Evolutionary conservation across 495 filamentous ascomycete genomes (phyloP).

Genomic region (Lasiosphaeria ovina): DNA sequence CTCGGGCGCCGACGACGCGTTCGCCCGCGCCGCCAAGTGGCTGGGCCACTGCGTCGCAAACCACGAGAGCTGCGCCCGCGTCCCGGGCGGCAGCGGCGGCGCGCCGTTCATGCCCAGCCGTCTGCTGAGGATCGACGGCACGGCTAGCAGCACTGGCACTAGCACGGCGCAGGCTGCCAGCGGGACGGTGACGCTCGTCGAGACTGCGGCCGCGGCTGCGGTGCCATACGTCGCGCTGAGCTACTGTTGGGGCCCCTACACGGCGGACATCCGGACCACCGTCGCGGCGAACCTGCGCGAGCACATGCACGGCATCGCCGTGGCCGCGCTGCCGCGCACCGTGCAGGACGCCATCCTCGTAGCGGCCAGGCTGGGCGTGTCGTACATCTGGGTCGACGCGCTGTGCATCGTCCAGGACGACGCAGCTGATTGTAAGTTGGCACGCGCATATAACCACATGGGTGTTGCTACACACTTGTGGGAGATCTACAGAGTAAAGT

Average conservation of each 20-base stretch:
- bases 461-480: too few species aligned
- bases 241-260: constrained; percentile 4
- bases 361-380: background rate
- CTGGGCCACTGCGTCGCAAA: background rate
- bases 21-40: background rate
- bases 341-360: constrained; percentile 9
- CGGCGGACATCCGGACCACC: background rate
- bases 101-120: background rate
- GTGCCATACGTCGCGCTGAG: background rate
- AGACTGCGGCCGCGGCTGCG: background rate
- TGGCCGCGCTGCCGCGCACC: constrained; percentile 1
- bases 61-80: background rate
- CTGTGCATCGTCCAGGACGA: constrained; percentile 31
- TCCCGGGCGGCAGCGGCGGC: background rate
- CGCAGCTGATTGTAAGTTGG: constrained; percentile 23
- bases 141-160: background rate
- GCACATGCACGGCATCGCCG: background rate
- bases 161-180: background rate
- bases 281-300: background rate
- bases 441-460: too few species aligned
- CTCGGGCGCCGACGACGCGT: background rate
- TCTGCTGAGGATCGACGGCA: background rate
- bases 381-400: constrained; percentile 11
- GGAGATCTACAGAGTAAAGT: too few species aligned
- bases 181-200: background rate